phyloP scores from a whole-genome alignment of 2,329 filamentous ascomycete species.

The Ascochyta clinopodiicola region DNA sequence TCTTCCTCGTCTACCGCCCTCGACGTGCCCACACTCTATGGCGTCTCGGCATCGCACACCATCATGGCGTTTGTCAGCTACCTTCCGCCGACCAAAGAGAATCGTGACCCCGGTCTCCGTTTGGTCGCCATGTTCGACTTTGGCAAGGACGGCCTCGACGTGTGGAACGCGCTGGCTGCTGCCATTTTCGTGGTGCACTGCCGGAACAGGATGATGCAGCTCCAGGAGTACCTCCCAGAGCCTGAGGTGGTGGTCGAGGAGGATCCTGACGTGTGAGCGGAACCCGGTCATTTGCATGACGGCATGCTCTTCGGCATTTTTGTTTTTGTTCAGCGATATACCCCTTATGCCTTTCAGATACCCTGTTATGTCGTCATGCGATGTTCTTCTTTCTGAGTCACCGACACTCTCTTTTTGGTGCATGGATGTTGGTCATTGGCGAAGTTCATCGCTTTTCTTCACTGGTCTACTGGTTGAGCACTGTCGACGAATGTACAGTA shows the following conservation, averaged over 20 bases:
- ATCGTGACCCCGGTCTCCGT: conserved; percentile 36
- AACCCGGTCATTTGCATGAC: no score
- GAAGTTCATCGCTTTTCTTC: no score
- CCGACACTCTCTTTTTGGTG: no score
- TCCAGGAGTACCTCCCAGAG: conserved; percentile 48
- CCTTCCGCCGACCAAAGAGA: conserved; percentile 43
- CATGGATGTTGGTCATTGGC: no score
- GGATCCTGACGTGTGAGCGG: conserved; percentile 41
- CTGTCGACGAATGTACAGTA: no score
- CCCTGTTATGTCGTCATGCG: neutral
- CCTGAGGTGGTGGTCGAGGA: conserved; percentile 17
- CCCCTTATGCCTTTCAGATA: conserved; percentile 18
- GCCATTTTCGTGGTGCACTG: conserved; percentile 63
- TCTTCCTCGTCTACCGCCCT: conserved; percentile 11
- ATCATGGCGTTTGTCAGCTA: conserved; percentile 62
- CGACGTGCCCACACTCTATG: conserved; percentile 59
- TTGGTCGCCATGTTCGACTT: conserved; percentile 63
- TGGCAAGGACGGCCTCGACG: conserved; percentile 59
- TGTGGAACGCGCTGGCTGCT: conserved; percentile 66
- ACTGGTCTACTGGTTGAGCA: no score
- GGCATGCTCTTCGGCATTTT: conserved; percentile 3
- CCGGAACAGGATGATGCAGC: conserved; percentile 57
- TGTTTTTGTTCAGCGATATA: conserved; percentile 27
- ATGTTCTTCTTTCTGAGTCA: neutral
- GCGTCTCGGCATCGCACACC: conserved; percentile 60